Conservation (phyloP, 257 asterid species). For the Catharanthus roseus region DNA sequence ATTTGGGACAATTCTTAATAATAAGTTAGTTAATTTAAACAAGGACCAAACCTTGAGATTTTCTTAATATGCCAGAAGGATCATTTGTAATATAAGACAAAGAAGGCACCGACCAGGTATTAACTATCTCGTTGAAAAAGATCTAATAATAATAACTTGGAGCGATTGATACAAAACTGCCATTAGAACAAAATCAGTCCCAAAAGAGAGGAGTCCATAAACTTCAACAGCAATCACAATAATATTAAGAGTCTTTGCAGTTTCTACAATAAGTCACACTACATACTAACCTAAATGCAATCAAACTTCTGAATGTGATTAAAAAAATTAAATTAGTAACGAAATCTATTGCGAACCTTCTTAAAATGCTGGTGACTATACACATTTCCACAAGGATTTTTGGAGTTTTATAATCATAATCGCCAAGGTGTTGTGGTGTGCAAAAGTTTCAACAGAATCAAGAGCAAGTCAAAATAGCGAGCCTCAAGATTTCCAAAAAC, state of each 20-base stretch:
- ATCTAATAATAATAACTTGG: conserved; percentile 55
- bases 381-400: too few species aligned
- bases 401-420: too few species aligned
- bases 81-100: conserved; percentile 74
- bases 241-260: too few species aligned
- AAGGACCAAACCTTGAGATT: conserved; percentile 48
- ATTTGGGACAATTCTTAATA: too few species aligned
- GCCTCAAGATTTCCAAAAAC: conserved; percentile 55
- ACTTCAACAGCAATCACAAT: conserved; percentile 19
- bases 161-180: conserved; percentile 61
- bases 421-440: too few species aligned
- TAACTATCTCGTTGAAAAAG: conserved; percentile 82
- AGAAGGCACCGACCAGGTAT: conserved; percentile 94
- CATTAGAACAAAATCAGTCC: conserved; percentile 64
- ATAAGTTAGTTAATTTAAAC: too few species aligned
- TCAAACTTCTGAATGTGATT: too few species aligned
- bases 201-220: conserved; percentile 77
- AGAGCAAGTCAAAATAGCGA: conserved; percentile 61
- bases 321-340: too few species aligned
- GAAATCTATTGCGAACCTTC: conserved; percentile 36
- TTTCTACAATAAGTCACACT: too few species aligned
- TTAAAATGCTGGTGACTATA: conserved; percentile 45
- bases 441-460: conserved; percentile 16
- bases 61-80: conserved; percentile 45
- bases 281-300: too few species aligned